These are phyloP conservation scores for Populus tremula DNA, from an alignment of 345 rosid genomes.

Conservation along the genomic window DNA sequence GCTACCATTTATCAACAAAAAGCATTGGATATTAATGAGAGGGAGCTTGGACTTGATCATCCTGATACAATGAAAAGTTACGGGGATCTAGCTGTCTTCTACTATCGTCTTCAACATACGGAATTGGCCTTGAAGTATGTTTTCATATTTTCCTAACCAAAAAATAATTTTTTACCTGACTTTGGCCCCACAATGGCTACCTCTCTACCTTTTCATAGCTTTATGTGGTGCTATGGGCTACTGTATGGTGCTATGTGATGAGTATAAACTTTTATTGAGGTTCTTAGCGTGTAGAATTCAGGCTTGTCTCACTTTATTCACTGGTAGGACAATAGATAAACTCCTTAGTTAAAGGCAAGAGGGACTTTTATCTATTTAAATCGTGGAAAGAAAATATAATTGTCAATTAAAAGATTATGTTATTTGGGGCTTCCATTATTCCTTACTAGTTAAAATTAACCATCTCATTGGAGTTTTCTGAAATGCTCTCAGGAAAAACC, in stretches of 20 bases:
- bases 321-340: not conserved
- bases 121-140: constrained; percentile 36
- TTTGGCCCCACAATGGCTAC: constrained; percentile 5
- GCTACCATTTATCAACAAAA: constrained; percentile 39
- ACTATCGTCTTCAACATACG: constrained; percentile 37
- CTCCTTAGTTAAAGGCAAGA: not conserved
- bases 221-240: not conserved
- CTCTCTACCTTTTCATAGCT: not conserved
- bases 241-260: not conserved
- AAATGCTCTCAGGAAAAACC: not conserved
- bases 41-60: constrained; percentile 41
- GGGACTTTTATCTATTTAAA: not conserved
- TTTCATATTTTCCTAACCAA: constrained; percentile 24
- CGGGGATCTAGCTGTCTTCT: constrained; percentile 38
- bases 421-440: not conserved
- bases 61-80: constrained; percentile 41
- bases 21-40: constrained; percentile 37
- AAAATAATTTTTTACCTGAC: not conserved
- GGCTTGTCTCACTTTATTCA: not conserved
- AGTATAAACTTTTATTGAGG: not conserved
- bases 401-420: not conserved
- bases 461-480: not conserved
- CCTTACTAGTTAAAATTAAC: not conserved
- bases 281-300: not conserved
- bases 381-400: not conserved